A percentile compares a stretch with the other conserved stretches of the same genome.
Evolutionary conservation across 176 grass and related monocot species (phyloP).

Genomic region (Paspalum notatum): DNA sequence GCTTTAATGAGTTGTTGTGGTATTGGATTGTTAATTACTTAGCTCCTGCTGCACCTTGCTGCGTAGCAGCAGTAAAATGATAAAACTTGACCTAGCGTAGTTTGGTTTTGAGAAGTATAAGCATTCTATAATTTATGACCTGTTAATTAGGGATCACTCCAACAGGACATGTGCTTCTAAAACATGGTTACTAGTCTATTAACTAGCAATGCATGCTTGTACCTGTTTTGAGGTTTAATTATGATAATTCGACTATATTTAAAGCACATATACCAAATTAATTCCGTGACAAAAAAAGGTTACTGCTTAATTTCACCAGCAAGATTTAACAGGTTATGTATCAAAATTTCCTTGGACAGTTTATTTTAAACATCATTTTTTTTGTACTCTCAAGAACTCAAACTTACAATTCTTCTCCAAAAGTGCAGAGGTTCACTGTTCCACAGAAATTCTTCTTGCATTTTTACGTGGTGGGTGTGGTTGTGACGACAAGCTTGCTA

Average conservation of each 20-base stretch:
- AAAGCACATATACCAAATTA: neutral
- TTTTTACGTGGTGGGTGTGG: constrained; percentile 74
- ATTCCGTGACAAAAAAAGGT: neutral
- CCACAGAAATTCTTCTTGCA: constrained; percentile 96
- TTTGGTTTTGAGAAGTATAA: neutral
- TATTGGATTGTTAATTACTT: neutral
- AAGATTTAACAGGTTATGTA: neutral
- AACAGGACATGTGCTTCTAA: neutral
- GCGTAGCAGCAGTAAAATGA: too few relatives aligned
- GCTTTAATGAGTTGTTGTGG: neutral
- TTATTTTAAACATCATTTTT: neutral
- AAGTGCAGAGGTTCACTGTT: constrained; percentile 83
- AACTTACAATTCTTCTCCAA: constrained; percentile 7
- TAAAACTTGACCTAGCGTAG: neutral
- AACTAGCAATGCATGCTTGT: neutral
- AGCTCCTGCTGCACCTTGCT: neutral
- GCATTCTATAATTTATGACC: neutral
- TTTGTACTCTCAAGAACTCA: constrained; percentile 6
- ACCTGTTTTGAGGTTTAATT: neutral
- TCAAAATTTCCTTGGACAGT: neutral
- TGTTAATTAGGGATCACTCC: neutral
- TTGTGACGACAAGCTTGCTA: constrained; percentile 64
- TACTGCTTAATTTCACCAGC: neutral
- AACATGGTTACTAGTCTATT: neutral
- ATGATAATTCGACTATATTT: neutral